Evolutionary conservation across 2,329 filamentous ascomycete genomes (phyloP), one percentile per base, ranked within the genome.

Genomic region (Colletotrichum ledebouriae): DNA sequence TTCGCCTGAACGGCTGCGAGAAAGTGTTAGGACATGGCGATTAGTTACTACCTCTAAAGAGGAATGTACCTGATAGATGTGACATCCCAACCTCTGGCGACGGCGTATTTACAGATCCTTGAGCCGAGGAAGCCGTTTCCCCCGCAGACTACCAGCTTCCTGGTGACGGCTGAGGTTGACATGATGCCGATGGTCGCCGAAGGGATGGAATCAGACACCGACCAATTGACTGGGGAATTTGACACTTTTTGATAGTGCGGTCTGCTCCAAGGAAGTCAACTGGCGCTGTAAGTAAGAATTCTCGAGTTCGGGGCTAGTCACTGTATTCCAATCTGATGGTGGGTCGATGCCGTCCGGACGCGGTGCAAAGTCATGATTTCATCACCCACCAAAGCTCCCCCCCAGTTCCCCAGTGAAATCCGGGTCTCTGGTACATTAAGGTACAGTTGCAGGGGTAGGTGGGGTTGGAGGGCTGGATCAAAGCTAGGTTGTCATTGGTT

Each of bases 51-150:
- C 46, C 53, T 74, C 68, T 37, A 2, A 13, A 11, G 41, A 50
- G 13, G 22, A 22, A 29, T 22, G 44, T 88, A 94, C 94, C 94
- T 97, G 75, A 99, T 90, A 6, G 94, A 98, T 22, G 90, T 95
- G 55, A 98, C 95, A 65, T 94, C 88, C 95, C 95, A 98, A 63
- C 94, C 94, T 76, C 94, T 86, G 52, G 90, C 87, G 58, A 94
- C 90, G 50, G 94, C 96, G 61, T 92, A 91, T 83, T 94, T 96
- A 84, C 96, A 98, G 82, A 99, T 97, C 63, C 95, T 88, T 25
- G 85, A 87, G 80, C 94, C 94, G 29, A 99, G 82, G 78, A 98
- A 99, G 39, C 96, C 95, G 79, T 93, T 98, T 68, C 95, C 95
- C 73, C 96, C 96, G 73, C 93, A 97, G 62, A 99, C 94, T 47